phyloP scores from a whole-genome alignment of 768 basidiomycete species.

The Suillus weaverae region DNA sequence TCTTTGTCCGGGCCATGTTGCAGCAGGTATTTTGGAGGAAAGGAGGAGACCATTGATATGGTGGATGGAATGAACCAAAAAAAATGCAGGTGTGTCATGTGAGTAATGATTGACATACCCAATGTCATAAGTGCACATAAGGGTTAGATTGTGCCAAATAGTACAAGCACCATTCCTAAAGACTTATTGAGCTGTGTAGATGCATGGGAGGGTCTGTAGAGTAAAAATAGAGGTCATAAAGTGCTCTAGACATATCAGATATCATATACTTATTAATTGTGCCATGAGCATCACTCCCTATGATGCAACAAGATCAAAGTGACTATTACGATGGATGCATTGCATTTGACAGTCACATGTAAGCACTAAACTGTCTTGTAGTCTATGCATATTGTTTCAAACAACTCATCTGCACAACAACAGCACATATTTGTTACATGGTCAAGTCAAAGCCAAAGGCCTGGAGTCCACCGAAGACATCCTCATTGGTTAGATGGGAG shows the following conservation, averaged over 20 bases:
- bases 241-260: not conserved
- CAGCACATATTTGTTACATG: not conserved
- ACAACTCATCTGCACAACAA: not conserved
- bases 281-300: too few relatives aligned
- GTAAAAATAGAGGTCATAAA: not conserved
- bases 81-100: too few relatives aligned
- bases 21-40: not conserved
- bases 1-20: not conserved
- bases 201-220: not conserved
- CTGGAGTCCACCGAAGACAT: not conserved
- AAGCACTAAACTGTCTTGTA: too few relatives aligned
- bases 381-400: not conserved
- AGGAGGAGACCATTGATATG: not conserved
- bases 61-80: not conserved
- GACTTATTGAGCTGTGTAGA: not conserved
- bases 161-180: not conserved
- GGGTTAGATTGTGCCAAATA: not conserved
- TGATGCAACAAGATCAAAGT: too few relatives aligned
- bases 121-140: not conserved
- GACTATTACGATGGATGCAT: too few relatives aligned
- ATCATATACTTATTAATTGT: too few relatives aligned
- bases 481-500: not conserved
- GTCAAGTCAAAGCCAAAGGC: not conserved
- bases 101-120: not conserved
- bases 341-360: too few relatives aligned